A percentile compares a stretch with the other conserved stretches of the same genome.
These are phyloP conservation scores for Acrocalymma vagum DNA, from an alignment of 2,329 filamentous ascomycete species.

Conservation along the genomic window DNA sequence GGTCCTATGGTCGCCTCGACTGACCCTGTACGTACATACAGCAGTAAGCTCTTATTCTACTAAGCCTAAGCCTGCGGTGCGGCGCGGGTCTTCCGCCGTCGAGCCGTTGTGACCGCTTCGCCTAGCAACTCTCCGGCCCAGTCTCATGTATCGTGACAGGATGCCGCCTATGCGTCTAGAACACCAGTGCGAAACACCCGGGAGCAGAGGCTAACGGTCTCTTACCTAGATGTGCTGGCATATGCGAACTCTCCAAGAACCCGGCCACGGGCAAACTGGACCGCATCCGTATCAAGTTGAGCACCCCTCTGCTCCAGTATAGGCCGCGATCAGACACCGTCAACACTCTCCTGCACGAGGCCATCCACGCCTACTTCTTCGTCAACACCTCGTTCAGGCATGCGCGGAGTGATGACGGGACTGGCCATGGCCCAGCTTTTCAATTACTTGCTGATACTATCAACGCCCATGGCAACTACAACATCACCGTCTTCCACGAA, in stretches of 20 bases:
- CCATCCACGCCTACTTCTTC: conserved; percentile 58
- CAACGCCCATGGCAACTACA: conserved; percentile 52
- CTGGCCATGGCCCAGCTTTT: conserved; percentile 54
- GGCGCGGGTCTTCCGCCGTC: conserved; percentile 6
- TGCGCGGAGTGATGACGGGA: conserved; percentile 51
- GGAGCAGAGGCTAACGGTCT: conserved; percentile 27
- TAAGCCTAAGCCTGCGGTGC: conserved; percentile 5
- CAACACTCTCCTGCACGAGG: conserved; percentile 55
- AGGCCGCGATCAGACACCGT: conserved; percentile 53
- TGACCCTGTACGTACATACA: conserved; percentile 49
- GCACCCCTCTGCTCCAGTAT: conserved; percentile 54
- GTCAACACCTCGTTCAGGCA: conserved; percentile 54
- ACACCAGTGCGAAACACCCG: conserved; percentile 15
- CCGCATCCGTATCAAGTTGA: conserved; percentile 53
- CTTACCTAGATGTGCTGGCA: conserved; percentile 50
- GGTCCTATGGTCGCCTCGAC: conserved; percentile 52
- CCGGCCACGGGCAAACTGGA: conserved; percentile 45
- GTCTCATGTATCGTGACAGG: conserved; percentile 14
- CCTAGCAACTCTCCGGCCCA: conserved; percentile 6
- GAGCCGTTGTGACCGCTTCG: conserved; percentile 14
- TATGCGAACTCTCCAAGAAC: conserved; percentile 54
- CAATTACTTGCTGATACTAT: conserved; percentile 54
- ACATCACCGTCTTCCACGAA: conserved; percentile 53
- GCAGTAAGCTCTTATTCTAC: conserved; percentile 6
- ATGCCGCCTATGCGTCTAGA: conserved; percentile 19